phyloP scores from a whole-genome alignment of 1,284 basidiomycete genomes.

The Chalciporus sp. region DNA sequence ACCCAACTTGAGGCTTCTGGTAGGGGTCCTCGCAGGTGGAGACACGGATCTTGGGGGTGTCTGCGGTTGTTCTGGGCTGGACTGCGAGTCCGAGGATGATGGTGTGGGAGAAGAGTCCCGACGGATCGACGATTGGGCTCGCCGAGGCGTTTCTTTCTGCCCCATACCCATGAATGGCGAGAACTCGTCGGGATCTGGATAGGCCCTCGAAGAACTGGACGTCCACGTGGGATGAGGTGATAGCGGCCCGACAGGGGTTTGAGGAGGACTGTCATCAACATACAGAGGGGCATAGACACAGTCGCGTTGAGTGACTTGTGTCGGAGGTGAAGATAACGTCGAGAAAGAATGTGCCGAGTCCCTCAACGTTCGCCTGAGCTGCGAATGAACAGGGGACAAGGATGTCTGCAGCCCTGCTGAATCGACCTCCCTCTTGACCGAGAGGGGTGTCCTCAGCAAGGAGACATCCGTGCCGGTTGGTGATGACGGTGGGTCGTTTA shows the following conservation, averaged over 20 bases:
- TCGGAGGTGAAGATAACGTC: conserved; percentile 28
- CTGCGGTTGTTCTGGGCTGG: conserved; percentile 12
- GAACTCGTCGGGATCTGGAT: conserved; percentile 3
- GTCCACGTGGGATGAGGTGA: conserved; percentile 18
- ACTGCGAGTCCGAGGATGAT: conserved; percentile 4
- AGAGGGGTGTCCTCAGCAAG: conserved; percentile 18
- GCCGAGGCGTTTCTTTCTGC: neutral
- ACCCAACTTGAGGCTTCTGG: conserved; percentile 10
- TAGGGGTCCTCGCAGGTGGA: conserved; percentile 9
- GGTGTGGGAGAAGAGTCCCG: neutral
- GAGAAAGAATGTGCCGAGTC: conserved; percentile 11
- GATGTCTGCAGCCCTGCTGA: conserved; percentile 1
- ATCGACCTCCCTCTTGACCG: neutral
- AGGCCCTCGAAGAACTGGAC: conserved; percentile 19
- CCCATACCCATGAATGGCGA: neutral
- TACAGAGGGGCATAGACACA: conserved; percentile 18
- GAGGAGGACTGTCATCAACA: conserved; percentile 13
- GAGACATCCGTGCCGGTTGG: conserved; percentile 14
- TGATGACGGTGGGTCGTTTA: conserved; percentile 12
- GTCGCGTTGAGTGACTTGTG: conserved; percentile 18
- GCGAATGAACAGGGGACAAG: conserved; percentile 6
- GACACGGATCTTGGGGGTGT: conserved; percentile 6
- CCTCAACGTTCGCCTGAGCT: conserved; percentile 12
- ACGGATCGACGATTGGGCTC: conserved; percentile 11
- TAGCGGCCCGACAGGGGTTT: conserved; percentile 2